phyloP scores from a whole-genome alignment of 2,329 filamentous ascomycete species.

The Hypoxylon sp. region DNA sequence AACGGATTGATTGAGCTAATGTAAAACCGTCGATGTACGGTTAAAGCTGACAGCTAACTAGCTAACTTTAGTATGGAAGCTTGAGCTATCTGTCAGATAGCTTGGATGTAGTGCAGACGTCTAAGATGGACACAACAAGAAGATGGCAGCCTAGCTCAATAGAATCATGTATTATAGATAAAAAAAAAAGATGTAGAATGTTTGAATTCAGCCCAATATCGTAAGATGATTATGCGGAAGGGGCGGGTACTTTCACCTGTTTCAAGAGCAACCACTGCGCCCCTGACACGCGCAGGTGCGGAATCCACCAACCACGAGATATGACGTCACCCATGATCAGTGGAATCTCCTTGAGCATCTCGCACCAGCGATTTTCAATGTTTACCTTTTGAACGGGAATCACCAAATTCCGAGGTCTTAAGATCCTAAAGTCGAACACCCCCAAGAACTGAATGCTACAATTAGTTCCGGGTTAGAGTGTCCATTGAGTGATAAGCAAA shows the following conservation, averaged over 20 bases:
- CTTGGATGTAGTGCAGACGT: background rate
- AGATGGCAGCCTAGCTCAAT: background rate
- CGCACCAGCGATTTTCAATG: background rate
- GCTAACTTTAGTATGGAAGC: background rate
- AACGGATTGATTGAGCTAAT: slow-evolving; percentile 13
- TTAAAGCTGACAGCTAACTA: background rate
- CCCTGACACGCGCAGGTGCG: slow-evolving; percentile 18
- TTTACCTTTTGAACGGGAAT: too few species aligned
- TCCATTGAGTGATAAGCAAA: too few species aligned
- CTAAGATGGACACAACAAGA: background rate
- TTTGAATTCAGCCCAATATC: slow-evolving; percentile 16
- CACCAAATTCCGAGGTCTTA: too few species aligned
- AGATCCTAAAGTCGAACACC: too few species aligned
- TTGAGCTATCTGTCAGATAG: background rate
- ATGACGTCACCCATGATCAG: slow-evolving; percentile 19
- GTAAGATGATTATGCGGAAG: slow-evolving; percentile 22
- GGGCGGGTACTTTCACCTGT: slow-evolving; percentile 3
- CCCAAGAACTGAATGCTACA: too few species aligned
- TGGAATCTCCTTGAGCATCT: background rate
- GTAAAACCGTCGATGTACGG: background rate
- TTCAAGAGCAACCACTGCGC: slow-evolving; percentile 11
- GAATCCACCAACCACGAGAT: background rate
- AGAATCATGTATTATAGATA: background rate
- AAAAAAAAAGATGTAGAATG: background rate
- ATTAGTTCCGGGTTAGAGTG: background rate